A percentile compares a stretch with the other conserved stretches of the same genome.
Evolutionary conservation across 805 yeast species (phyloP).

Genomic region (Martiniozyma abietophila): DNA sequence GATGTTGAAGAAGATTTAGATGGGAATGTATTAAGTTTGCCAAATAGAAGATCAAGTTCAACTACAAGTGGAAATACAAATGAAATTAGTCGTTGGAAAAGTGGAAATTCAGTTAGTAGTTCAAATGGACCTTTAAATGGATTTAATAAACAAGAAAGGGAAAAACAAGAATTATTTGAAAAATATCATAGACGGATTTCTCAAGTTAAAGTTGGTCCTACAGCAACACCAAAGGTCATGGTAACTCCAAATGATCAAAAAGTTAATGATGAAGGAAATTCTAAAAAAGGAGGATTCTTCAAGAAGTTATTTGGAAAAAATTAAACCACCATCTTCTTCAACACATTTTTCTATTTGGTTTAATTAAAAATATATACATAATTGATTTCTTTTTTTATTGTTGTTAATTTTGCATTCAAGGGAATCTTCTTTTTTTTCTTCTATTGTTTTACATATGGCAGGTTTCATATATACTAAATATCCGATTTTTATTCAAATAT

Average conservation of each 20-base stretch:
- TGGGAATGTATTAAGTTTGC: background rate
- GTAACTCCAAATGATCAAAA: constrained; percentile 2
- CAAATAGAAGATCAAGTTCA: background rate
- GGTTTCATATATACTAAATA: too few relatives aligned
- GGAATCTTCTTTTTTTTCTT: too few relatives aligned
- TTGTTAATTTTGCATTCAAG: too few relatives aligned
- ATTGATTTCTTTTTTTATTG: too few relatives aligned
- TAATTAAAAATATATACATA: too few relatives aligned
- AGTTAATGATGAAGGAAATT: background rate
- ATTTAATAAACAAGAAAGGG: constrained; percentile 6
- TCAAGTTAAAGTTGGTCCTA: constrained; percentile 14
- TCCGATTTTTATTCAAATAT: too few relatives aligned
- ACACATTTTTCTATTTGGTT: too few relatives aligned
- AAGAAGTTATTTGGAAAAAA: constrained; percentile 10
- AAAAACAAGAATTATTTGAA: constrained; percentile 21
- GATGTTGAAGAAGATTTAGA: constrained; percentile 1
- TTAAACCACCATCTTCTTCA: too few relatives aligned
- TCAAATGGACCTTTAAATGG: background rate
- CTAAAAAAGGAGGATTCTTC: constrained; percentile 5
- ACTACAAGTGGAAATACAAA: background rate
- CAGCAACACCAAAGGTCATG: background rate
- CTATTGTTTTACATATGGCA: too few relatives aligned
- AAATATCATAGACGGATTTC: constrained; percentile 24
- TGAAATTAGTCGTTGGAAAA: constrained; percentile 5
- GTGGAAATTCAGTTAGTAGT: constrained; percentile 4